Conservation (phyloP, 208 protist genomes). For the Leishmania aethiopica region DNA sequence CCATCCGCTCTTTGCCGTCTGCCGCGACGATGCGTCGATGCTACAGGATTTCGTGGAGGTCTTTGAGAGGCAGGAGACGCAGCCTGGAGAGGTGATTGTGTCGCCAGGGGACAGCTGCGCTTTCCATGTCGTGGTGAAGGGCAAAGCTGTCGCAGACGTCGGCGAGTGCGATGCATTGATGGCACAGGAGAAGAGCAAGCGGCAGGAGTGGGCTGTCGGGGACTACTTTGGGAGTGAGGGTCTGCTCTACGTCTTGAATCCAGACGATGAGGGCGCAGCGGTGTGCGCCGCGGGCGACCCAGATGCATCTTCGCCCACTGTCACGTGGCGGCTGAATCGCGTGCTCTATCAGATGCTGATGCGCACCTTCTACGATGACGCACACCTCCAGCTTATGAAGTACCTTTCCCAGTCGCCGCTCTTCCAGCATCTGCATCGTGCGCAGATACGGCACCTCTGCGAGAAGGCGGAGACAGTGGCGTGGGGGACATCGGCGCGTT, state of each 20-base stretch:
- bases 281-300: not conserved
- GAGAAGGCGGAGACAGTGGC: not conserved
- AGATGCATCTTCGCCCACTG: not conserved
- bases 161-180: not conserved
- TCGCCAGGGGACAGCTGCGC: slow-evolving; percentile 5
- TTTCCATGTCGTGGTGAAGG: slow-evolving; percentile 24
- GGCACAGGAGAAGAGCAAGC: not conserved
- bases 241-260: slow-evolving; percentile 8
- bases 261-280: not conserved
- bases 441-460: not conserved
- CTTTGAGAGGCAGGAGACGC: slow-evolving; percentile 16
- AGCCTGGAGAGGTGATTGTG: not conserved
- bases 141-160: slow-evolving; percentile 1
- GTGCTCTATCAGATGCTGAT: slow-evolving; percentile 17
- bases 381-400: not conserved
- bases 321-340: slow-evolving; percentile 21
- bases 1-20: slow-evolving; percentile 15
- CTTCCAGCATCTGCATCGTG: slow-evolving; percentile 6
- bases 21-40: not conserved
- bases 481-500: not conserved
- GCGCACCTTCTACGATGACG: slow-evolving; percentile 7
- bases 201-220: slow-evolving; percentile 8
- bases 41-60: slow-evolving; percentile 13
- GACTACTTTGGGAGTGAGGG: slow-evolving; percentile 14
- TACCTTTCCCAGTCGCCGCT: slow-evolving; percentile 14